These are phyloP conservation scores for Aspergillus pseudotamarii DNA, from an alignment of 2,329 filamentous ascomycete species.

Conservation along the genomic window DNA sequence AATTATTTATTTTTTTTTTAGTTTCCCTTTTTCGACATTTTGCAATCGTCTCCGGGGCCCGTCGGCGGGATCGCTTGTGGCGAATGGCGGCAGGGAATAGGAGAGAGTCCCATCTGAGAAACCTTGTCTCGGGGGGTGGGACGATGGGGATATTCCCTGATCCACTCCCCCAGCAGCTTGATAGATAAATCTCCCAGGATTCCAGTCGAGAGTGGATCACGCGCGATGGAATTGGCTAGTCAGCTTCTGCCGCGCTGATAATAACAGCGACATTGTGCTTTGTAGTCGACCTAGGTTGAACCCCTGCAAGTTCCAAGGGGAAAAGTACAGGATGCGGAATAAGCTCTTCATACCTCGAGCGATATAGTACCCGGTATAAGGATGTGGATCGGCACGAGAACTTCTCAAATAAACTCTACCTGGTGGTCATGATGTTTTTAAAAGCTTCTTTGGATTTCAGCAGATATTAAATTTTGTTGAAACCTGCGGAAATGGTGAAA, in stretches of 20 bases:
- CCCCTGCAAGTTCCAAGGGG: slow-evolving; percentile 7
- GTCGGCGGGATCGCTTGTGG: slow-evolving; percentile 1
- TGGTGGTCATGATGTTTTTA: neutral
- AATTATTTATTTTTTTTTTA: slow-evolving; percentile 10
- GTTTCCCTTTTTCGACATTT: neutral
- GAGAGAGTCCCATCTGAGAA: slow-evolving; percentile 2
- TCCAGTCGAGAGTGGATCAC: slow-evolving; percentile 8
- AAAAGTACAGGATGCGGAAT: neutral
- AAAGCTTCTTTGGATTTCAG: neutral
- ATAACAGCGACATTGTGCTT: neutral
- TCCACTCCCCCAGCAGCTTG: slow-evolving; percentile 17
- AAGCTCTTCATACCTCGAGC: neutral
- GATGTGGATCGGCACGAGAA: neutral
- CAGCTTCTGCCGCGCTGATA: slow-evolving; percentile 1
- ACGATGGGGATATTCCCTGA: slow-evolving; percentile 12
- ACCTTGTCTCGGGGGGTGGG: slow-evolving; percentile 11
- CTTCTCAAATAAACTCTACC: neutral
- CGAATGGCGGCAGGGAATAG: slow-evolving; percentile 11
- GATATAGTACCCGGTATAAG: neutral
- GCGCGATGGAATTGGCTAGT: slow-evolving; percentile 5
- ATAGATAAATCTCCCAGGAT: slow-evolving; percentile 15
- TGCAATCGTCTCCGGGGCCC: slow-evolving; percentile 11
- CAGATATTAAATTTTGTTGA: neutral
- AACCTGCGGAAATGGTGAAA: neutral
- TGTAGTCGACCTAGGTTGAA: slow-evolving; percentile 2